Conservation (phyloP, 352 stramenopile genomes). For the Plasmopara halstedii region DNA sequence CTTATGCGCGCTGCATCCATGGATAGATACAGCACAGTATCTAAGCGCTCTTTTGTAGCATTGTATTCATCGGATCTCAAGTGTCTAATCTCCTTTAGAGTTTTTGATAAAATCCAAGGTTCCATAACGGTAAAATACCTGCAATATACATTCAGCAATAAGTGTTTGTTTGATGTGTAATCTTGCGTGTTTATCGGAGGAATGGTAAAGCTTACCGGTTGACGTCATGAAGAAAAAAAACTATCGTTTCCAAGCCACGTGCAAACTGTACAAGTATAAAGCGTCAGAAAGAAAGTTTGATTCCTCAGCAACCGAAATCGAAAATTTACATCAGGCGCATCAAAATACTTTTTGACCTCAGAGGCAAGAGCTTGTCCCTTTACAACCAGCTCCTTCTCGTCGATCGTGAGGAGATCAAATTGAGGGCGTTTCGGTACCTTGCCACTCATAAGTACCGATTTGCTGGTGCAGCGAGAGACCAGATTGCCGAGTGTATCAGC, state of each 20-base stretch:
- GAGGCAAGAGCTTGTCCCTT: constrained; percentile 40
- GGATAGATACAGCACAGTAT: constrained; percentile 62
- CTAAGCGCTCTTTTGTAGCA: constrained; percentile 33
- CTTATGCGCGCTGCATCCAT: constrained; percentile 67
- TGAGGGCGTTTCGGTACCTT: constrained; percentile 33
- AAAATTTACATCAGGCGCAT: constrained; percentile 54
- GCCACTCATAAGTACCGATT: constrained; percentile 51
- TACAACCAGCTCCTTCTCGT: constrained; percentile 49
- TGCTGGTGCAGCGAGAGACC: constrained; percentile 62
- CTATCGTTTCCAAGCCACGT: constrained; percentile 56
- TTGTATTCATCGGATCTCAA: constrained; percentile 24
- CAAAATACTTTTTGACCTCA: constrained; percentile 47
- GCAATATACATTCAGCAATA: background rate
- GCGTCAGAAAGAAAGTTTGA: background rate
- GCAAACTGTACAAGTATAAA: constrained; percentile 42
- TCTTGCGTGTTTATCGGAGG: background rate
- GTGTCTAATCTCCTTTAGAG: constrained; percentile 29
- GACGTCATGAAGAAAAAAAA: constrained; percentile 77
- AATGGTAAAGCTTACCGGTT: constrained; percentile 35
- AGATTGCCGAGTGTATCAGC: constrained; percentile 89
- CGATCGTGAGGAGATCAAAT: constrained; percentile 19
- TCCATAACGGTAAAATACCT: constrained; percentile 76
- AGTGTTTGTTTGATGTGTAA: background rate
- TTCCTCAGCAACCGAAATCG: constrained; percentile 1
- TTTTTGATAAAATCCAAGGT: constrained; percentile 71